Base-by-base conservation (phyloP, 768 basidiomycete genomes). In the Tremella fuciformis region DNA sequence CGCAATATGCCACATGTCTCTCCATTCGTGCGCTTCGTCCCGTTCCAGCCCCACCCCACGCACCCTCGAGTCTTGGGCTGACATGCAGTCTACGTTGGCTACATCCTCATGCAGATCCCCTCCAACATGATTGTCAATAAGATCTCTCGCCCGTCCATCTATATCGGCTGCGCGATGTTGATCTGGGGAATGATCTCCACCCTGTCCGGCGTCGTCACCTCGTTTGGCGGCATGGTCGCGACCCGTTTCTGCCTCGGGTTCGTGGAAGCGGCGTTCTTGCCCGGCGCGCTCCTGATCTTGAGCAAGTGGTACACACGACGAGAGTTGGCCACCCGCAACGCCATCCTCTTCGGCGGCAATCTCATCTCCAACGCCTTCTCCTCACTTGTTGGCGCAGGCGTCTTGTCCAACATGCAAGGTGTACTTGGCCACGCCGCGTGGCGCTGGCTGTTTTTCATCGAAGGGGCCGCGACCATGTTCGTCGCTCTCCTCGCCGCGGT, bases 341-440 rank as follows among this genome's bases (percentile, higher is more conserved):
- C 64, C 22, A 24, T 71, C 24, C 64, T 70, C 1, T 69, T 70
- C 64, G 88, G 87, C 60, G 88, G 89, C 9, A 84, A 81, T 63
- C 79, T 89, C 34, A 84, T 89, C 50, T 84, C 83, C 55, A 91
- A 89, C 79, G 88, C 87, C 0, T 88, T 89, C 70, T 88, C 88
- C 3, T 81, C 86, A n/a, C 49, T 86, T 13, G 83, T 87, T 65
- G 87, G 86, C 13, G 86, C 86, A 16, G 86, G 85, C 7, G 86
- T 88, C 53, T 79, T 88, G 13, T 77, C 80, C 0, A 80, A 79
- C 25, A 85, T 88, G 85, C 82, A 88, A 60, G 86, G 85, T 2
- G 81, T 80, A 55, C 78, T 81, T 2, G 86, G 86, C 2, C 83
- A 86, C 47, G 69, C 83, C 29, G 85, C 84, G 3, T 88, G 86